Evolutionary conservation across 164 flowering plant species (phyloP).

Genomic region (Cinnamomum chago): DNA sequence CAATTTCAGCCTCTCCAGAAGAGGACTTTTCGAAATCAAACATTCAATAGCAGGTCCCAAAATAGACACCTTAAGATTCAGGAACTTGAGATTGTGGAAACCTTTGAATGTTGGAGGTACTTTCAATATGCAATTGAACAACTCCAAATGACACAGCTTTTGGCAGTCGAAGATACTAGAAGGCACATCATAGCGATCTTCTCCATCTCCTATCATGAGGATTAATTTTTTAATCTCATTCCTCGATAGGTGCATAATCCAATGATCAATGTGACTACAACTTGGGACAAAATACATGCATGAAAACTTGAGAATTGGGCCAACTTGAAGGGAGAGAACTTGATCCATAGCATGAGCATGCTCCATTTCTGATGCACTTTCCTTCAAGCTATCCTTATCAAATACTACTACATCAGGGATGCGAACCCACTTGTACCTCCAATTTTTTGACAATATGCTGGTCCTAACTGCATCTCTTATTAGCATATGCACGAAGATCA

Average conservation of each 20-base stretch:
- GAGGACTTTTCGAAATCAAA: constrained; percentile 56
- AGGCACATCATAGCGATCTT: constrained; percentile 38
- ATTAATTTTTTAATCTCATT: background rate
- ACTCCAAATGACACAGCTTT: constrained; percentile 55
- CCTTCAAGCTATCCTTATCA: background rate
- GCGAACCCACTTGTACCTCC: constrained; percentile 7
- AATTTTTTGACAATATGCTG: background rate
- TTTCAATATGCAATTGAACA: constrained; percentile 56
- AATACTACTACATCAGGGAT: constrained; percentile 2
- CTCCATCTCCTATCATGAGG: background rate
- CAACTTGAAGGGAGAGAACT: background rate
- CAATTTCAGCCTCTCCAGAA: constrained; percentile 57
- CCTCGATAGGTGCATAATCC: background rate
- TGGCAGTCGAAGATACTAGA: constrained; percentile 42
- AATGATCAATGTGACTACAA: background rate
- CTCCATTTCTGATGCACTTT: background rate
- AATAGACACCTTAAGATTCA: constrained; percentile 47
- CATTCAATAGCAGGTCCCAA: constrained; percentile 38
- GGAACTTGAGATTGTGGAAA: constrained; percentile 43
- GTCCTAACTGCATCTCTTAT: constrained; percentile 10
- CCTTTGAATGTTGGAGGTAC: constrained; percentile 61
- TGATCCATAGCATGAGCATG: background rate
- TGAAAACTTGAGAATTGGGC: background rate
- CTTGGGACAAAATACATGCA: background rate
- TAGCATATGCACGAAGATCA: constrained; percentile 2